Base-by-base conservation (phyloP, 192 early-diverging fungal species). In the Podila clonocystis region DNA sequence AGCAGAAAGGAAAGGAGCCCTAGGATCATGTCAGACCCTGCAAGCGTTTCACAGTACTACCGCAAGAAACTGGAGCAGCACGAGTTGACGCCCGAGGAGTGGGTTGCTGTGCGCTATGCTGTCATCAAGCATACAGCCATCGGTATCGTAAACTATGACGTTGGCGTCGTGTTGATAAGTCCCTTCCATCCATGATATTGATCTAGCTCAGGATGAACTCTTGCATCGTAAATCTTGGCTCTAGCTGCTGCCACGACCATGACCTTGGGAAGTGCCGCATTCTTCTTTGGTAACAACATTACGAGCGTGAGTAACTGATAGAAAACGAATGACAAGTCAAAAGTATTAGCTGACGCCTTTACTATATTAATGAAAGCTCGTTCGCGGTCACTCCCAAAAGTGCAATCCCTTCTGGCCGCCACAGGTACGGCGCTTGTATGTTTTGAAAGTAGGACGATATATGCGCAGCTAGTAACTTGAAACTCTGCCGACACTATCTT, bases 21-120 rank as follows among this genome's bases (percentile, higher is more conserved):
- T 45, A 45, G 13, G 17, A 45, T 22, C 22, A 77, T 77, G 75
- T 41, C 68, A 1, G 36, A 67, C 38, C 26, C 68, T 7, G 34
- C 24, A 17, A 50, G 67, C 9, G 64, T 77, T 50, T 77, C 75
- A 20, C 68, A 71, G n/a, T 77, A 70, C 66, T 80, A 80, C 62
- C 70, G 77, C 29, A 63, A 72, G 34, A 80, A 80, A 57, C 66
- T 80, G 19, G 70, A 80, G 58, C 70, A 80, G 28, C 71, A 80
- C 38, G 61, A 80, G n/a, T 66, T 80, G 30, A 80, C 59, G 15
- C 70, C 77, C 8, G 70, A 80, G 33, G 77, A 80, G 22, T 80
- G 70, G 77, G 26, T 60, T 6, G 77, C 77, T 5, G 77, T 80
- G 0, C 77, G 77, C 17, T 80, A 52, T n/a, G 66, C 77, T 9